These are phyloP conservation scores for Heterobasidion irregulare DNA, from an alignment of 1,284 basidiomycete species.

Conservation along the genomic window DNA sequence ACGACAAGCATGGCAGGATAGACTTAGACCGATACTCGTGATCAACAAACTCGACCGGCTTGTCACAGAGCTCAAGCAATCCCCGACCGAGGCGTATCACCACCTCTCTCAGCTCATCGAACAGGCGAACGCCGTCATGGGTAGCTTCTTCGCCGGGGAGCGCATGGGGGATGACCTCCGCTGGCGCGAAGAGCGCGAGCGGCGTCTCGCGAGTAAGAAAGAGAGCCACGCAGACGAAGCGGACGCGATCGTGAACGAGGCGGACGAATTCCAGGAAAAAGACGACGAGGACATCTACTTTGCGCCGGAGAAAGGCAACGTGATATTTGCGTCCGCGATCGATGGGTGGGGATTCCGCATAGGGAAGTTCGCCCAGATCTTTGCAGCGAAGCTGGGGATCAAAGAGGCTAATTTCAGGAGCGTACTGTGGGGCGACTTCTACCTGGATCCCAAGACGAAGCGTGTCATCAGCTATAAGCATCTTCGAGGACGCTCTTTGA, in stretches of 20 bases:
- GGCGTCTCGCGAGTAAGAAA: slow-evolving; percentile 67
- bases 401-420: slow-evolving; percentile 82
- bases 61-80: slow-evolving; percentile 88
- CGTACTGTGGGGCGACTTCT: slow-evolving; percentile 97
- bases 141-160: slow-evolving; percentile 90
- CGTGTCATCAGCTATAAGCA: slow-evolving; percentile 89
- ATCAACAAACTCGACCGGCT: slow-evolving; percentile 98
- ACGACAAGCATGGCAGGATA: slow-evolving; percentile 91
- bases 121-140: slow-evolving; percentile 98
- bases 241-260: slow-evolving; percentile 46
- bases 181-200: slow-evolving; percentile 90
- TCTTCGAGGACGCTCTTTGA: slow-evolving; percentile 77
- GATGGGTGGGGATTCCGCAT: slow-evolving; percentile 98
- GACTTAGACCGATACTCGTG: slow-evolving; percentile 85
- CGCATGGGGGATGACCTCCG: slow-evolving; percentile 96
- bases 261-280: slow-evolving; percentile 78
- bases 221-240: slow-evolving; percentile 60
- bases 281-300: slow-evolving; percentile 99
- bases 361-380: slow-evolving; percentile 89
- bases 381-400: slow-evolving; percentile 87
- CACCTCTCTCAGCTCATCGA: slow-evolving; percentile 92
- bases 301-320: slow-evolving; percentile 92
- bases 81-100: slow-evolving; percentile 91
- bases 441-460: slow-evolving; percentile 95
- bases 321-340: slow-evolving; percentile 93